A percentile compares a stretch with the other conserved stretches of the same genome.
Evolutionary conservation across 106 monocot genomes (phyloP).

Genomic region (Platanthera zijinensis): DNA sequence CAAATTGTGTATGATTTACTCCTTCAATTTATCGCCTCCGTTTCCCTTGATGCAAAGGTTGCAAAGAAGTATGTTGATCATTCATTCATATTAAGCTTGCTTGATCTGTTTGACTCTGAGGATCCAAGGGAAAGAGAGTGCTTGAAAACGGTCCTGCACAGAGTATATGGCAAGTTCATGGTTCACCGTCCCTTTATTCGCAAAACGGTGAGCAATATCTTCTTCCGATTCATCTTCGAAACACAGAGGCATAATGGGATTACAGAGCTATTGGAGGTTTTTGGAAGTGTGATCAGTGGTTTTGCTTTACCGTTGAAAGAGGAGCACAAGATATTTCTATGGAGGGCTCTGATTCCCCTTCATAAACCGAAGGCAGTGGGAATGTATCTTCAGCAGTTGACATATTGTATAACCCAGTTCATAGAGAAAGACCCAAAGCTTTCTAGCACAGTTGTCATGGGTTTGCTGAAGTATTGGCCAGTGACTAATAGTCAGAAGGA

Average conservation of each 20-base stretch:
- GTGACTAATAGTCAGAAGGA: conserved; percentile 87
- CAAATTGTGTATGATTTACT: conserved; percentile 76
- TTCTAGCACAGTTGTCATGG: conserved; percentile 49
- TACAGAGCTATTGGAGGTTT: conserved; percentile 74
- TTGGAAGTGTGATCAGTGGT: conserved; percentile 87
- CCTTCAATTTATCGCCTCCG: conserved; percentile 56
- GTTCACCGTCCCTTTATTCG: conserved; percentile 81
- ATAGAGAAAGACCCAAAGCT: conserved; percentile 84
- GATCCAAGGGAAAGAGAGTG: conserved; percentile 86
- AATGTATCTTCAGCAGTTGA: conserved; percentile 73
- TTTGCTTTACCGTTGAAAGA: conserved; percentile 84
- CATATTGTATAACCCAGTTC: conserved; percentile 73
- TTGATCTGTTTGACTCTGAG: conserved; percentile 85
- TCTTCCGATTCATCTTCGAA: conserved; percentile 79
- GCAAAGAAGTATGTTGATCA: conserved; percentile 80
- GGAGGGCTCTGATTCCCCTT: conserved; percentile 67
- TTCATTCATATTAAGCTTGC: conserved; percentile 58
- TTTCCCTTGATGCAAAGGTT: conserved; percentile 62
- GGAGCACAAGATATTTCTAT: conserved; percentile 86
- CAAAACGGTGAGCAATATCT: conserved; percentile 71
- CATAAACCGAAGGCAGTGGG: conserved; percentile 75
- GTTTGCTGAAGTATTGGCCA: conserved; percentile 84
- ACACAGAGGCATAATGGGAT: conserved; percentile 82
- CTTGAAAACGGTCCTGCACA: conserved; percentile 78
- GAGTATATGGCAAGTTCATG: conserved; percentile 86